phyloP scores from a whole-genome alignment of 140 eudicot genomes.

The Erigeron philadelphicus region DNA sequence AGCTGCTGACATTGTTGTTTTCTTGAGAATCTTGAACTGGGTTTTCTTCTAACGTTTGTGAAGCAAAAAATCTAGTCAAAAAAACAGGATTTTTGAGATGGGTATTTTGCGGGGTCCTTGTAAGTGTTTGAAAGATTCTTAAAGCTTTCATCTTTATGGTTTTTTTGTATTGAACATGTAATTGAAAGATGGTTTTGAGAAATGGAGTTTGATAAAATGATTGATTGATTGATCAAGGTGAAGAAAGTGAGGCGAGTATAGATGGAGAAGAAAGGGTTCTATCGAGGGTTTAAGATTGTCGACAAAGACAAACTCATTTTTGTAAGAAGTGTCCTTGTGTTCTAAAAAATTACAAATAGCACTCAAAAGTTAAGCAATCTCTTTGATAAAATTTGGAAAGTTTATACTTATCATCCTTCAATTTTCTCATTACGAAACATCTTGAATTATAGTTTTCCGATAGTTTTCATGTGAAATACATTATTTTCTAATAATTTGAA shows the following conservation, averaged over 20 bases:
- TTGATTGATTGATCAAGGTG: neutral
- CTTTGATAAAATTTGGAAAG: too few relatives aligned
- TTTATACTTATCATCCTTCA: too few relatives aligned
- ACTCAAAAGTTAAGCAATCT: neutral
- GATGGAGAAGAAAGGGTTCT: conserved; percentile 27
- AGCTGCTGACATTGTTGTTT: conserved; percentile 24
- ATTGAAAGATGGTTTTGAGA: conserved; percentile 1
- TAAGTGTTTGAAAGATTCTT: conserved; percentile 35
- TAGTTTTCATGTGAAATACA: too few relatives aligned
- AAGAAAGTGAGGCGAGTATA: neutral
- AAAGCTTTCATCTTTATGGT: conserved; percentile 58
- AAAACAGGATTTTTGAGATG: conserved; percentile 19
- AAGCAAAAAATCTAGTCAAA: conserved; percentile 42
- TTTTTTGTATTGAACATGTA: neutral
- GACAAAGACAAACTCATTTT: neutral
- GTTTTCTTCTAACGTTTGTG: conserved; percentile 42
- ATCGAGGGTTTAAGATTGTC: conserved; percentile 31
- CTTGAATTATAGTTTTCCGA: too few relatives aligned
- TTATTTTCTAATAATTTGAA: too few relatives aligned
- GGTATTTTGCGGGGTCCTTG: conserved; percentile 30
- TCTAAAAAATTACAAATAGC: conserved; percentile 6
- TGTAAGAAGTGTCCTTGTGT: conserved; percentile 17
- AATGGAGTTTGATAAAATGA: neutral
- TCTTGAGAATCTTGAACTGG: conserved; percentile 23
- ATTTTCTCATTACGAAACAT: too few relatives aligned